Evolutionary conservation across 1,139 yeast genomes (phyloP).

Genomic region (Hemisphaericaspora subhashii): DNA sequence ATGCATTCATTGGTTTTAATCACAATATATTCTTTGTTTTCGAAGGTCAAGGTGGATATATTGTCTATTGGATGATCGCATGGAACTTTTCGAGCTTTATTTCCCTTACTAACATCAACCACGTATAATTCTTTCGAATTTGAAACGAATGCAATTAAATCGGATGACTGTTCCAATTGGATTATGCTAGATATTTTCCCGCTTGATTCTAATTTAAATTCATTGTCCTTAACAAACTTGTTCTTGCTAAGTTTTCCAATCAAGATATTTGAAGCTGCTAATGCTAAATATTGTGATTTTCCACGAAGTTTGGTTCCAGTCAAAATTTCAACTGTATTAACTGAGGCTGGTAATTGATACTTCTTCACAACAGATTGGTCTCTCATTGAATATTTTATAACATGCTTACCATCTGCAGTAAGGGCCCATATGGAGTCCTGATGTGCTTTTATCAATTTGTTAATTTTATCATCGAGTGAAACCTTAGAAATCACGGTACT

Average conservation of each 20-base stretch:
- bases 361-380: background rate
- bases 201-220: slow-evolving; percentile 2
- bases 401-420: background rate
- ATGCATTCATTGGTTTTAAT: background rate
- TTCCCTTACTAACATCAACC: background rate
- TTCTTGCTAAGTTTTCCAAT: slow-evolving; percentile 8
- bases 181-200: background rate
- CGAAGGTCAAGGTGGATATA: slow-evolving; percentile 4
- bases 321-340: background rate
- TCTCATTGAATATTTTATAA: slow-evolving; percentile 4
- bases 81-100: background rate
- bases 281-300: background rate
- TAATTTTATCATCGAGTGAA: slow-evolving; percentile 15
- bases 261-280: background rate
- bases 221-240: slow-evolving; percentile 7
- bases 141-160: slow-evolving; percentile 1
- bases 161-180: slow-evolving; percentile 1
- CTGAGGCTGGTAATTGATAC: background rate
- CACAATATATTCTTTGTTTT: slow-evolving; percentile 8
- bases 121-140: background rate
- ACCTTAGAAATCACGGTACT: slow-evolving; percentile 36
- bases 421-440: slow-evolving; percentile 11
- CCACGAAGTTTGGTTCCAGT: background rate
- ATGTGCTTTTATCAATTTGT: slow-evolving; percentile 6
- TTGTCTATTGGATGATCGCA: background rate